These are phyloP conservation scores for Truncatella angustata DNA, from an alignment of 2,329 filamentous ascomycete species.

Conservation along the genomic window DNA sequence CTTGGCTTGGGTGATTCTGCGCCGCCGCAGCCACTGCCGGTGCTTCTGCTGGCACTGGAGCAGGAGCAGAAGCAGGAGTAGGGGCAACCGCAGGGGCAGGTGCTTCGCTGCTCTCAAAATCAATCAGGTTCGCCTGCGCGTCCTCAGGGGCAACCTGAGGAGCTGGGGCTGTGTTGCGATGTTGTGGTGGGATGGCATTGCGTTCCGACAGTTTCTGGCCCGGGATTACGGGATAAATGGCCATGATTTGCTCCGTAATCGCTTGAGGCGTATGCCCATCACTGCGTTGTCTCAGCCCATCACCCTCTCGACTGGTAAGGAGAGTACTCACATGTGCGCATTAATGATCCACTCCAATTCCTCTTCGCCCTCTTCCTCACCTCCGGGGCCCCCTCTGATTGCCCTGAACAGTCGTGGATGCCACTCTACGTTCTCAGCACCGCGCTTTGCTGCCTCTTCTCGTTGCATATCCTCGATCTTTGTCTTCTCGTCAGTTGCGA, in stretches of 20 bases:
- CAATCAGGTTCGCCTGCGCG: slow-evolving; percentile 48
- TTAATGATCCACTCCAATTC: slow-evolving; percentile 95
- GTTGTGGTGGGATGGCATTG: slow-evolving; percentile 55
- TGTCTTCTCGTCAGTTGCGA: slow-evolving; percentile 94
- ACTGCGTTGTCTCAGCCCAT: slow-evolving; percentile 19
- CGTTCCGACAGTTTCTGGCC: slow-evolving; percentile 64
- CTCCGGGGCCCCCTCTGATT: slow-evolving; percentile 69
- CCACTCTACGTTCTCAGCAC: slow-evolving; percentile 82
- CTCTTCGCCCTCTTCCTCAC: slow-evolving; percentile 77
- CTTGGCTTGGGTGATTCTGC: slow-evolving; percentile 17
- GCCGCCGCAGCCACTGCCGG: slow-evolving; percentile 11
- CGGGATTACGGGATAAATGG: slow-evolving; percentile 79
- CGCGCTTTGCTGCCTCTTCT: slow-evolving; percentile 78
- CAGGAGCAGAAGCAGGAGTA: too few relatives aligned
- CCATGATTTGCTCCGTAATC: slow-evolving; percentile 77
- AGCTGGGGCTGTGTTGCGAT: slow-evolving; percentile 19
- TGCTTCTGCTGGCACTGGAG: slow-evolving; percentile 9
- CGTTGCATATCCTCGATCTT: slow-evolving; percentile 91
- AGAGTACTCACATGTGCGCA: slow-evolving; percentile 69
- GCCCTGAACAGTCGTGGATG: slow-evolving; percentile 79
- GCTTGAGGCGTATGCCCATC: slow-evolving; percentile 65
- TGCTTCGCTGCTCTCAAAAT: slow-evolving; percentile 50
- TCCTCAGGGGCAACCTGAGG: slow-evolving; percentile 14
- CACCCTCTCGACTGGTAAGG: too few relatives aligned
- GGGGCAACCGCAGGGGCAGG: slow-evolving; percentile 2